Evolutionary conservation across 495 filamentous ascomycete genomes (phyloP).

Genomic region (Sordaria brevicollis): DNA sequence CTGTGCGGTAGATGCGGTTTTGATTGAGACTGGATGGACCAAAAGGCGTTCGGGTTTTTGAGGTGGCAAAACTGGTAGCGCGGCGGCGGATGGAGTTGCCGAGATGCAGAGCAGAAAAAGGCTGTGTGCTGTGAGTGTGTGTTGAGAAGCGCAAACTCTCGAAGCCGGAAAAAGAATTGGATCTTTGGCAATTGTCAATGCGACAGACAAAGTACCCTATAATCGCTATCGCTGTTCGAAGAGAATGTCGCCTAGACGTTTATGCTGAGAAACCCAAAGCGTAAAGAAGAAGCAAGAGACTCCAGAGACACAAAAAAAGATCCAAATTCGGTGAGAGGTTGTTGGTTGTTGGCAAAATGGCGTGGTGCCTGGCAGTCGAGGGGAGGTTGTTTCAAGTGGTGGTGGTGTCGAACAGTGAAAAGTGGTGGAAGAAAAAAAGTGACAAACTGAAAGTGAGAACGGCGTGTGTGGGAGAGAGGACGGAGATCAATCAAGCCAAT

Average conservation of each 20-base stretch:
- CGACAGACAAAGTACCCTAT: neutral
- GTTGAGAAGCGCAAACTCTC: neutral
- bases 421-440: neutral
- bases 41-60: neutral
- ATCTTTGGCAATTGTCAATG: neutral
- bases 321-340: neutral
- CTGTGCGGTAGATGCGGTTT: neutral
- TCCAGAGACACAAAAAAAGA: neutral
- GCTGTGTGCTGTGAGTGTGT: neutral
- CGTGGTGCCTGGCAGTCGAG: conserved; percentile 1
- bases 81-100: neutral
- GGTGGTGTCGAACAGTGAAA: neutral
- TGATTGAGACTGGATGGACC: neutral
- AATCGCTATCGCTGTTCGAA: neutral
- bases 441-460: neutral
- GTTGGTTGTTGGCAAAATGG: conserved; percentile 9
- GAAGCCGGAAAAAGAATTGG: neutral
- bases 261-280: neutral
- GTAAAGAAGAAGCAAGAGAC: neutral
- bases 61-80: neutral
- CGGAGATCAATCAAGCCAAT: neutral
- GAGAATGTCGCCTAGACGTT: neutral
- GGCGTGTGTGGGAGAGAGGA: neutral
- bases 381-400: neutral
- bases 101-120: neutral